Percentiles rank a stretch among this genome's conserved stretches.
Evolutionary conservation across 2,329 filamentous ascomycete genomes (phyloP).

Genomic region (Xylaria sp.): DNA sequence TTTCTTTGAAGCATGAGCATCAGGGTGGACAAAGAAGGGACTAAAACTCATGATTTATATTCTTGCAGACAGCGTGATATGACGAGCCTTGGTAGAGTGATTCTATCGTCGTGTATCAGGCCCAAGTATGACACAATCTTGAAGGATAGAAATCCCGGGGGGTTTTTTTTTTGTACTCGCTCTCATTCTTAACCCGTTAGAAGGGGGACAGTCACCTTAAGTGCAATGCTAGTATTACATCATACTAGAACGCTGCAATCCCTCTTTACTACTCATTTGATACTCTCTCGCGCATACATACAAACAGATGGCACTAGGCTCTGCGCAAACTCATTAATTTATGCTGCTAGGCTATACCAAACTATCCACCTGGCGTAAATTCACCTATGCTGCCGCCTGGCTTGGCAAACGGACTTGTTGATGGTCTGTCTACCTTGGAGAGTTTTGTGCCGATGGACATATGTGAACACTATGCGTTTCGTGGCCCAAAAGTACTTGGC

Average conservation of each 20-base stretch:
- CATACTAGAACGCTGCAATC: too few species aligned
- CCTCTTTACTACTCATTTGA: not conserved
- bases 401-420: slow-evolving; percentile 7
- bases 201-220: too few species aligned
- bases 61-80: not conserved
- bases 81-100: too few species aligned
- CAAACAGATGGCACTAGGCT: not conserved
- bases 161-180: not conserved
- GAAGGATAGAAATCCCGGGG: not conserved
- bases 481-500: too few species aligned
- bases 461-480: not conserved
- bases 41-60: slow-evolving; percentile 4
- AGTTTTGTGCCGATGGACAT: not conserved
- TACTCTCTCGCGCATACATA: not conserved
- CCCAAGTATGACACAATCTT: not conserved
- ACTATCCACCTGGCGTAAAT: not conserved
- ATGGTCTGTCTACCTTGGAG: not conserved
- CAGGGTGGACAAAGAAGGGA: slow-evolving; percentile 30
- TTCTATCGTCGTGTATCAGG: too few species aligned
- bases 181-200: not conserved
- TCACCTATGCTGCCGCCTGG: not conserved
- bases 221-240: too few species aligned
- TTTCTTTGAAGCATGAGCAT: slow-evolving; percentile 3
- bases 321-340: not conserved
- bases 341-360: not conserved